Conservation (phyloP, 139 green algal genomes). For the Chlorella vulgaris region DNA sequence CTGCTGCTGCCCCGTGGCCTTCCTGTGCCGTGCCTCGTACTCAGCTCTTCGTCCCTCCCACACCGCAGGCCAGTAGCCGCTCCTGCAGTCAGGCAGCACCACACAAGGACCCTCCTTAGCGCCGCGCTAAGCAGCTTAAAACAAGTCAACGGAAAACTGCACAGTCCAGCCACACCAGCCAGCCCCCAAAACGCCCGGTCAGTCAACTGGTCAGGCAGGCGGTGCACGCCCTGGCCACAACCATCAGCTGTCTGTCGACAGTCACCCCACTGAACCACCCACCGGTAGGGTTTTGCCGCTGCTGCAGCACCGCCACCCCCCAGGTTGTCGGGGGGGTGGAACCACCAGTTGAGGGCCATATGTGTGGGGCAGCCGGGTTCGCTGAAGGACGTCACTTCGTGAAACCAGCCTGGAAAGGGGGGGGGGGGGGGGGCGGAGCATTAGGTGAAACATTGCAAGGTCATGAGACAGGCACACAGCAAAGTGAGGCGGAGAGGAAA, state of each 20-base stretch:
- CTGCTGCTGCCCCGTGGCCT: neutral
- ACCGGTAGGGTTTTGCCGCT: slow-evolving; percentile 48
- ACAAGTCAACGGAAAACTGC: too few species aligned
- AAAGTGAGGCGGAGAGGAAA: too few species aligned
- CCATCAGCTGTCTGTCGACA: neutral
- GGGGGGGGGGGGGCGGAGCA: too few species aligned
- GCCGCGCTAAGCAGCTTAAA: neutral
- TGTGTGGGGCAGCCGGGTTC: slow-evolving; percentile 45
- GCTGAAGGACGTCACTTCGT: slow-evolving; percentile 74
- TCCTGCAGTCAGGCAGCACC: slow-evolving; percentile 44
- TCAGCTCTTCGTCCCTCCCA: slow-evolving; percentile 33
- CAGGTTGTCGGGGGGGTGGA: slow-evolving; percentile 83
- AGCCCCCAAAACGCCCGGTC: too few species aligned
- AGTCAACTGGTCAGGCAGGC: too few species aligned
- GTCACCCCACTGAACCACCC: too few species aligned
- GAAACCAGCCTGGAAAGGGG: slow-evolving; percentile 79
- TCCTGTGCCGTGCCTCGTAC: slow-evolving; percentile 7
- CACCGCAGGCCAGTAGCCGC: slow-evolving; percentile 58
- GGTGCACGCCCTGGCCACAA: neutral
- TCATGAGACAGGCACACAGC: too few species aligned
- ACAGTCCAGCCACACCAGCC: too few species aligned
- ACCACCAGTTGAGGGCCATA: slow-evolving; percentile 89
- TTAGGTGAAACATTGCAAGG: too few species aligned
- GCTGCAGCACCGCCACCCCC: slow-evolving; percentile 8
- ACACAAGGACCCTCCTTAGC: neutral